These are phyloP conservation scores for Hyaloscypha variabilis DNA, from an alignment of 495 filamentous ascomycete genomes.

Conservation along the genomic window DNA sequence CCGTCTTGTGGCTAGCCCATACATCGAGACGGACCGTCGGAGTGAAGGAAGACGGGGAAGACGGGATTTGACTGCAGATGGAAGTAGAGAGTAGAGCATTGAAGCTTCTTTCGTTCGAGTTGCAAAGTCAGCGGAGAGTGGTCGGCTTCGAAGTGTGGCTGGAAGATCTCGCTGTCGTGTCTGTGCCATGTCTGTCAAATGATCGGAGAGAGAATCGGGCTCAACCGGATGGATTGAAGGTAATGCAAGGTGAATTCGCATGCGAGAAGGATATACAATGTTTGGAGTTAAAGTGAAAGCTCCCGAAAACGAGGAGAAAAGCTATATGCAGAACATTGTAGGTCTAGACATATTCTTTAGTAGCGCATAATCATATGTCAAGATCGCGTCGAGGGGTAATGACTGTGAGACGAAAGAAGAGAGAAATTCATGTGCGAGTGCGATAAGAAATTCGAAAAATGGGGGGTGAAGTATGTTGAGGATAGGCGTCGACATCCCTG, in stretches of 20 bases:
- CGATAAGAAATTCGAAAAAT: not conserved
- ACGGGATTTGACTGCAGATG: constrained; percentile 25
- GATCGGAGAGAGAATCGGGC: not conserved
- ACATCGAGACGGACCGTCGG: constrained; percentile 25
- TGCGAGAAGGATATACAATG: not conserved
- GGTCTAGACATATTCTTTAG: not conserved
- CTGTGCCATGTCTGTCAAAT: constrained; percentile 13
- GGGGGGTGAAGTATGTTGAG: not conserved
- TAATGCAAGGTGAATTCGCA: not conserved
- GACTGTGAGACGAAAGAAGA: not conserved
- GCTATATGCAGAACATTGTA: not conserved
- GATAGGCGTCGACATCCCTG: not conserved
- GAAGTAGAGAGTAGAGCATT: constrained; percentile 33
- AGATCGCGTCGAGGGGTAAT: not conserved
- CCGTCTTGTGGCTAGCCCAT: constrained; percentile 16
- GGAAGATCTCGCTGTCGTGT: constrained; percentile 5
- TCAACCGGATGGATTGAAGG: not conserved
- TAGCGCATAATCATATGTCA: not conserved
- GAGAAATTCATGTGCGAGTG: not conserved
- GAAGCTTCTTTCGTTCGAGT: constrained; percentile 8
- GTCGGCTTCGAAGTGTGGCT: constrained; percentile 2
- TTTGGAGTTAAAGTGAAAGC: constrained; percentile 1
- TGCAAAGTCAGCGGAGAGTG: constrained; percentile 18
- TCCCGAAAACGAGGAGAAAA: not conserved
- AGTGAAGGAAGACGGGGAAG: constrained; percentile 30